Evolutionary conservation across 495 filamentous ascomycete genomes (phyloP), one percentile per base, ranked within the genome.

Genomic region (Lasiosphaeria hispida): DNA sequence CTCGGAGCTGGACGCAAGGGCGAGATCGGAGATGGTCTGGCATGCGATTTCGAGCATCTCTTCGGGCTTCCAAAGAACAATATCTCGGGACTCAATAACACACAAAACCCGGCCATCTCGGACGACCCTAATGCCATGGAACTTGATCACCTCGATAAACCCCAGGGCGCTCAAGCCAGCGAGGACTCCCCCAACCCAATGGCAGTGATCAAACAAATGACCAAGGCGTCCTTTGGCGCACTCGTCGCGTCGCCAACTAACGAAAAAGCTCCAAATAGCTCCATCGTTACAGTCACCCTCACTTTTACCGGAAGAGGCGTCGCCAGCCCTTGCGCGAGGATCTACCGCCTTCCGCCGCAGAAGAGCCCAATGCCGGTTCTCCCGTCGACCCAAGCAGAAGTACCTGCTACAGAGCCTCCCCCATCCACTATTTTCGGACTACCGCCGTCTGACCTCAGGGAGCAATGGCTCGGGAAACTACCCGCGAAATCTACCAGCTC

Each of bases 11-110:
- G 81, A 3, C 83, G 83, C 44, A 95, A 85, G 63, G 93, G 94
- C 2, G 94, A 97, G 65, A 68, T 96, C 40, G 94, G 94, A 2
- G 70, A 78, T 50, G 92, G 92, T 1, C 92, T 89, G 84, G 83
- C 84, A 14, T 97, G 92, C 75, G 93, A 97, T 66, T 97, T 91
- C 82, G 87, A 90, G 60, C 72, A 74, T 55, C 77, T 94, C 17
- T 72, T 78, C 50, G 67, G 68, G 0, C 62, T 75, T 18, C 41
- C 51, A 11, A 59, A 44, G 23, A 30, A 30, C 23, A 30, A 30
- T 30, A 18, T 15, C 6, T 5, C 11, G 9, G 7, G 13, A 33
- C 19, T 8, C 41, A 17, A 50, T 51, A 7, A 37, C 85, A 5
- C 47, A 57, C n/a, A 56, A 63, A 19, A 43, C 55, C 17, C 55